Conservation (phyloP, 2,329 filamentous ascomycete genomes). For the Chaetomiaceae sp. region DNA sequence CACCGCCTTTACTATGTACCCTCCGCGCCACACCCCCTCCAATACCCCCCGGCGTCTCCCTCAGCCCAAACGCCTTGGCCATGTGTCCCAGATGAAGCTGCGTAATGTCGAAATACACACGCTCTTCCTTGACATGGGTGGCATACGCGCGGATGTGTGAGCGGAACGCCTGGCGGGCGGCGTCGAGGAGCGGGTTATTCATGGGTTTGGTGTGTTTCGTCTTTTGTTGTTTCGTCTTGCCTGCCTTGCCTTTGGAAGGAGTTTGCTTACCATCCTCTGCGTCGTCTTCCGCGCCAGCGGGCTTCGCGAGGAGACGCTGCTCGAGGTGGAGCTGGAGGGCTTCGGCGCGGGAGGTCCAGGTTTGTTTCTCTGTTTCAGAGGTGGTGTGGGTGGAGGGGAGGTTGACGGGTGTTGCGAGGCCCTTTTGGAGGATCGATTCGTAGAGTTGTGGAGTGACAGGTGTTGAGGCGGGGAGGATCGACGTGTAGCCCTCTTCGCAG, state of each 20-base stretch:
- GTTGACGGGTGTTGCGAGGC: constrained; percentile 57
- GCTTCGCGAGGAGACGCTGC: constrained; percentile 47
- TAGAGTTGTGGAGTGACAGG: constrained; percentile 48
- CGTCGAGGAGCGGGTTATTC: constrained; percentile 66
- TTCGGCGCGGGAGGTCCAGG: constrained; percentile 45
- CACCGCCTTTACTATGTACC: constrained; percentile 37
- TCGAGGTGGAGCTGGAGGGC: constrained; percentile 56
- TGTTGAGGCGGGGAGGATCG: constrained; percentile 56
- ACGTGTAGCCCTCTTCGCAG: constrained; percentile 85
- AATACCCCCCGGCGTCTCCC: constrained; percentile 84
- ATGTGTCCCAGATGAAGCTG: constrained; percentile 87
- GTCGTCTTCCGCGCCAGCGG: constrained; percentile 6
- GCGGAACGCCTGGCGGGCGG: constrained; percentile 80
- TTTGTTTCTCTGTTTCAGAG: constrained; percentile 52
- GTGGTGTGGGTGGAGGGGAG: constrained; percentile 52
- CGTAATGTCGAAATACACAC: constrained; percentile 85
- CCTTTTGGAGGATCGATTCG: constrained; percentile 58
- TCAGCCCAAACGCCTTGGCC: constrained; percentile 86
- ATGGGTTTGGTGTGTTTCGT: constrained; percentile 25
- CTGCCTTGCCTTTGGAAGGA: constrained; percentile 14
- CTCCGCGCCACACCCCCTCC: constrained; percentile 51
- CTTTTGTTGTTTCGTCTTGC: constrained; percentile 16
- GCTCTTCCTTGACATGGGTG: constrained; percentile 82
- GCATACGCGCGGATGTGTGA: constrained; percentile 93
- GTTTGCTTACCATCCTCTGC: constrained; percentile 8